Conservation (phyloP, 169 alveolate genomes). For the Plasmodium ovale region DNA sequence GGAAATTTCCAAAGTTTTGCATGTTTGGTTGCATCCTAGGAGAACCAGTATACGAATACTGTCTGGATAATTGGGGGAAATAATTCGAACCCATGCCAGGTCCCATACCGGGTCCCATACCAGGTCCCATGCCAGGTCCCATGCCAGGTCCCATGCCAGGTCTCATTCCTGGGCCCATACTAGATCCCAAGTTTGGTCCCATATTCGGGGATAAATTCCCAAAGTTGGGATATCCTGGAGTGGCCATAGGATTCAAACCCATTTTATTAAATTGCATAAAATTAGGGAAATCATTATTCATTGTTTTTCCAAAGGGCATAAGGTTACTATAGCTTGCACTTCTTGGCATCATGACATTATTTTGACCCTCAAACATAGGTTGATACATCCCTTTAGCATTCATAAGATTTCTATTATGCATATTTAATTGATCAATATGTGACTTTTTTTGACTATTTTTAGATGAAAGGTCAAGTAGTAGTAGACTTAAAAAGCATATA, state of each 20-base stretch:
- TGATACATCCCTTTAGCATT: conserved; percentile 38
- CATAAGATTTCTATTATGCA: conserved; percentile 20
- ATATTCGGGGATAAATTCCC: conserved; percentile 7
- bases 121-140: not conserved
- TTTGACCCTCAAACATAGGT: conserved; percentile 22
- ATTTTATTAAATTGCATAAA: conserved; percentile 54
- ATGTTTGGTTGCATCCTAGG: conserved; percentile 26
- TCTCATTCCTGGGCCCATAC: conserved; percentile 6
- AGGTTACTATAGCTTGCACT: conserved; percentile 47
- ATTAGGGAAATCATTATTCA: conserved; percentile 8
- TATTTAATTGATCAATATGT: conserved; percentile 24
- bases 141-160: conserved; percentile 9
- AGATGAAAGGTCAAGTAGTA: conserved; percentile 17
- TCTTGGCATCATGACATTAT: conserved; percentile 40
- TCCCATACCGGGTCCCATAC: conserved; percentile 3
- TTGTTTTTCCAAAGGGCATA: conserved; percentile 50
- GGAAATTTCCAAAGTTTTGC: conserved; percentile 13
- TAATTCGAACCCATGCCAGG: conserved; percentile 26
- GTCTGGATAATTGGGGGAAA: conserved; percentile 63
- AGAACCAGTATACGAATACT: conserved; percentile 28
- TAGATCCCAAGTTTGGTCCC: conserved; percentile 2
- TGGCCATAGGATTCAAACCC: conserved; percentile 17
- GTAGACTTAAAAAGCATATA: conserved; percentile 27
- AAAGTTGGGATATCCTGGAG: not conserved
- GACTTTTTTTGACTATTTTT: conserved; percentile 44